A percentile compares a stretch with the other conserved stretches of the same genome.
These are phyloP conservation scores for Xylariaceae sp. DNA, from an alignment of 2,329 filamentous ascomycete species.

Conservation along the genomic window DNA sequence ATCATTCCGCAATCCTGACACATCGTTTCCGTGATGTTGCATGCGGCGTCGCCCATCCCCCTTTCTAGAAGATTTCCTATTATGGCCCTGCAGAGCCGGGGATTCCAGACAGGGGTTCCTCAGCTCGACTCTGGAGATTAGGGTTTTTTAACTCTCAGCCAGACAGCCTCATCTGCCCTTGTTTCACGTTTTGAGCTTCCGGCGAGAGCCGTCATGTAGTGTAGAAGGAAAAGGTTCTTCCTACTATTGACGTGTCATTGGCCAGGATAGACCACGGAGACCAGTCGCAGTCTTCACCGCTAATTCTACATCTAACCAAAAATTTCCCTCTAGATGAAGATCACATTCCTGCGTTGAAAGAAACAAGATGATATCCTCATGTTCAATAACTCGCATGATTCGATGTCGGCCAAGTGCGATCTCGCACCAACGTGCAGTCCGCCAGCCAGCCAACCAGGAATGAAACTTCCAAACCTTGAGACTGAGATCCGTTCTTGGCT, in stretches of 20 bases:
- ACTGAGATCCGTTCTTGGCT: background rate
- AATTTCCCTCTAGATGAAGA: background rate
- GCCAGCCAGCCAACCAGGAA: background rate
- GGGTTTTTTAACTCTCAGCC: slow-evolving; percentile 9
- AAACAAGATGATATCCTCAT: background rate
- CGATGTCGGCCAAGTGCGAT: slow-evolving; percentile 5
- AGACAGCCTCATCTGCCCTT: slow-evolving; percentile 16
- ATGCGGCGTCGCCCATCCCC: background rate
- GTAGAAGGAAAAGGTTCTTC: no score
- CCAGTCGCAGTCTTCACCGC: background rate
- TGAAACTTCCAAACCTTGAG: background rate
- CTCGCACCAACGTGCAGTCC: slow-evolving; percentile 1
- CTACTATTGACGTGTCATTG: background rate
- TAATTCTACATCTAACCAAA: slow-evolving; percentile 8
- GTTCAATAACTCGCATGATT: background rate
- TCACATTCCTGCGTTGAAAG: background rate
- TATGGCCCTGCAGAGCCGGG: slow-evolving; percentile 15
- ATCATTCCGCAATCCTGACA: background rate
- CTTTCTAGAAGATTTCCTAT: slow-evolving; percentile 31
- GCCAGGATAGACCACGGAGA: background rate
- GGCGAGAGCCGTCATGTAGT: background rate
- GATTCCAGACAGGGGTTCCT: background rate
- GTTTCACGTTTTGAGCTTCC: slow-evolving; percentile 8
- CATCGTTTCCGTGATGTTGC: slow-evolving; percentile 6
- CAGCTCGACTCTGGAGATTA: slow-evolving; percentile 11